phyloP scores from a whole-genome alignment of 116 monocot genomes.

The Posidonia oceanica region DNA sequence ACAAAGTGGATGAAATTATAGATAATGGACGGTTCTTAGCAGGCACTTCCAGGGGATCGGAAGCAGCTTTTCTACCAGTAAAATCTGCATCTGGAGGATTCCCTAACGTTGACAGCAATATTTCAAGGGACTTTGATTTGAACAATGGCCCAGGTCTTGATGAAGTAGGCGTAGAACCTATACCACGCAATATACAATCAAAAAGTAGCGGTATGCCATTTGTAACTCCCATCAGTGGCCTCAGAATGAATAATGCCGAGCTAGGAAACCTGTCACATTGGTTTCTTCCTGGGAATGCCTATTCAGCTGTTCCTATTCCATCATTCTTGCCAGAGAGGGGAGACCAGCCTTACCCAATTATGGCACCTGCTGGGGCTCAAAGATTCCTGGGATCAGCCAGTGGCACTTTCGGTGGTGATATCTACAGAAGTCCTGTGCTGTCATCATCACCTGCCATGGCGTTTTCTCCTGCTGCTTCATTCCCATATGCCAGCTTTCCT shows the following conservation, averaged over 20 bases:
- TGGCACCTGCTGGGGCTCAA: constrained; percentile 45
- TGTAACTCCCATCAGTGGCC: constrained; percentile 30
- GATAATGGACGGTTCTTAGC: constrained; percentile 37
- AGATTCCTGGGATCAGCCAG: constrained; percentile 41
- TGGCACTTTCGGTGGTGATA: constrained; percentile 39
- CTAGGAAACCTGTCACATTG: constrained; percentile 61
- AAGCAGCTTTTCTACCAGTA: constrained; percentile 21
- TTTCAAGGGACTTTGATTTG: constrained; percentile 72
- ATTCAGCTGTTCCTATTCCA: constrained; percentile 54
- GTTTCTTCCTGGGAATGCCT: constrained; percentile 56
- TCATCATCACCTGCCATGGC: constrained; percentile 77
- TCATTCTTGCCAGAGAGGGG: constrained; percentile 57
- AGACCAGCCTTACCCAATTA: constrained; percentile 60
- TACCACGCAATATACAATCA: constrained; percentile 15
- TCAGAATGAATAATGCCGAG: constrained; percentile 69
- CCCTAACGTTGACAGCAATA: constrained; percentile 24
- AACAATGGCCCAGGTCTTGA: constrained; percentile 71
- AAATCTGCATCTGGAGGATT: constrained; percentile 16
- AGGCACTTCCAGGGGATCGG: constrained; percentile 20
- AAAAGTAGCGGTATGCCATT: constrained; percentile 32
- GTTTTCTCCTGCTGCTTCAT: constrained; percentile 45
- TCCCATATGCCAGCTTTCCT: constrained; percentile 65
- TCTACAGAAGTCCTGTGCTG: constrained; percentile 57
- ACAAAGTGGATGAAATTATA: constrained; percentile 53
- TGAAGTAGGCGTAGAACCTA: constrained; percentile 34